Evolutionary conservation across 192 early-diverging fungal genomes (phyloP), one percentile per base, ranked within the genome.

Genomic region (Entomortierella parvispora): DNA sequence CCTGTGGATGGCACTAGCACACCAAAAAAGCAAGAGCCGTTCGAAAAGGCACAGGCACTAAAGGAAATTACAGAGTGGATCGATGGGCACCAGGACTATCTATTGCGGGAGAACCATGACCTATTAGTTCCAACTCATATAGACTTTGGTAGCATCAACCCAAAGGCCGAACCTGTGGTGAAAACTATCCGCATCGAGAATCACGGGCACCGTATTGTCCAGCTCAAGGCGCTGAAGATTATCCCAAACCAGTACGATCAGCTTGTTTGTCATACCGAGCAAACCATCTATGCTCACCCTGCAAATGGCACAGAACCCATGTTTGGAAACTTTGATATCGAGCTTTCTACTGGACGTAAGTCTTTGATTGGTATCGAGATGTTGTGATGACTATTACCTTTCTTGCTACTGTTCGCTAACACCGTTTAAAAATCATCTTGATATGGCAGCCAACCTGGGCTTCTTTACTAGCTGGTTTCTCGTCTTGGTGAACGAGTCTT

Each of bases 61-160:
- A 76, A 67, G 49, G 72, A 76, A 26, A 76, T 76, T 25, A 68
- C 65, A 3, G 72, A 76, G 18, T 76, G 72, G 72, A 76, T 76
- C 28, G 65, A 76, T 6, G 52, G 56, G 25, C 72, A 76, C 43
- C 60, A 68, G 22, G 72, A 76, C 32, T 76, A 76, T 18, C 53
- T 76, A 4, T 44, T 68, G 31, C 28, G 65, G 23, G 72, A 76
- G 34, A 65, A 68, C 22, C 46, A 60, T 10, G 72, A 68, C 31
- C 59, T 76, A 10, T 33, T 68, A 3, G 64, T 76, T 28, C 72
- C 72, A 17, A 45, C 51, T 11, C 72, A 68, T 0, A 76, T 76
- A 15, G 72, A 76, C 46, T 76, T 76, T 50, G 72, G 64, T 37
- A 76, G 66, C 23, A 31, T 68, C 59, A 76, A 62, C 20, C 72